A percentile compares a stretch with the other conserved stretches of the same genome.
Conservation (phyloP, 2,329 filamentous ascomycete species). For the Huntiella savannae region DNA sequence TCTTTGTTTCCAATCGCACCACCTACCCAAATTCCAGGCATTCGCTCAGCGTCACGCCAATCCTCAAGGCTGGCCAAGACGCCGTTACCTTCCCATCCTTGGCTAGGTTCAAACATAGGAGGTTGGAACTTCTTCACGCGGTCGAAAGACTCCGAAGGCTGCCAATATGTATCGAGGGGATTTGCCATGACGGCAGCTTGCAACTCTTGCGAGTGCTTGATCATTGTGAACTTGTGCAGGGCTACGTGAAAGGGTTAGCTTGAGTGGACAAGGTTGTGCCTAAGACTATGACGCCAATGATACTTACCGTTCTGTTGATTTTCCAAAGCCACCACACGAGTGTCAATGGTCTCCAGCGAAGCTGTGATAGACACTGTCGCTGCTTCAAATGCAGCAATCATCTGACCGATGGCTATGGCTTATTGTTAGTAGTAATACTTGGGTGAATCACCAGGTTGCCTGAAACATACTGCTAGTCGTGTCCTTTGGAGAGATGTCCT, state of each 20-base stretch:
- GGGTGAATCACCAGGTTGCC: too few species aligned
- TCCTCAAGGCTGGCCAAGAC: slow-evolving; percentile 4
- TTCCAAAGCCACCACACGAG: slow-evolving; percentile 4
- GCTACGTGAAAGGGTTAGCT: background rate
- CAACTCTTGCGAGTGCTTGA: slow-evolving; percentile 4
- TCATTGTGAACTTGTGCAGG: slow-evolving; percentile 11
- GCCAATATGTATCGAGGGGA: slow-evolving; percentile 16
- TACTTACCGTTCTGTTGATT: background rate
- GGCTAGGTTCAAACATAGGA: background rate
- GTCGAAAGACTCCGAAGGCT: slow-evolving; percentile 11
- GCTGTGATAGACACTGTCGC: slow-evolving; percentile 19
- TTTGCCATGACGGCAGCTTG: slow-evolving; percentile 2
- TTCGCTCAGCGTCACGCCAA: slow-evolving; percentile 4
- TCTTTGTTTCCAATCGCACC: background rate
- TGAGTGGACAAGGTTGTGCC: background rate
- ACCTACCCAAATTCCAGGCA: slow-evolving; percentile 9
- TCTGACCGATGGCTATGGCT: slow-evolving; percentile 14
- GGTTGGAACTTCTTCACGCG: slow-evolving; percentile 1
- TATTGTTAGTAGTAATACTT: background rate
- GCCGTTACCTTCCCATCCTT: slow-evolving; percentile 11
- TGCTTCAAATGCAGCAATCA: slow-evolving; percentile 30
- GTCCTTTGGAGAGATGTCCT: too few species aligned
- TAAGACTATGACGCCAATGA: background rate
- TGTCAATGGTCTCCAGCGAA: slow-evolving; percentile 8
- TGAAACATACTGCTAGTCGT: too few species aligned